Evolutionary conservation across 306 rosid genomes (phyloP).

Genomic region (Cucumis sativus): DNA sequence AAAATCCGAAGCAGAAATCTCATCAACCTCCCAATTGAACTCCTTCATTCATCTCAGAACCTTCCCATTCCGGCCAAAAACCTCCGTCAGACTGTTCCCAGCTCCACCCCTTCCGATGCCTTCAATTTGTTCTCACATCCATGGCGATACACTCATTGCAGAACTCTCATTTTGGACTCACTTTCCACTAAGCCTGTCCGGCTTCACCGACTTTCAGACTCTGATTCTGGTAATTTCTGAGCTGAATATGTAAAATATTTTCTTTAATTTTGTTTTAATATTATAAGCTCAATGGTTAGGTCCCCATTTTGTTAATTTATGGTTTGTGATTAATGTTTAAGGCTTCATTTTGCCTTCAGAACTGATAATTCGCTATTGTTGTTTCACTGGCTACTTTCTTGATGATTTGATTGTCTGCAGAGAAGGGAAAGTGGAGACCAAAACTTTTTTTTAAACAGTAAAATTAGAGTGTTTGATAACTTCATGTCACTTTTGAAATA

Average conservation of each 20-base stretch:
- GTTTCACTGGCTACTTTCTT: not conserved
- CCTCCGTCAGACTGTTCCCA: not conserved
- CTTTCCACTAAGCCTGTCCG: constrained; percentile 38
- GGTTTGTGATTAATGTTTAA: not conserved
- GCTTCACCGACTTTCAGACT: constrained; percentile 41
- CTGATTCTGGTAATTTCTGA: constrained; percentile 44
- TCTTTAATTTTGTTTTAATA: not conserved
- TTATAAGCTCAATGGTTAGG: not conserved
- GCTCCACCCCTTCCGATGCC: constrained; percentile 10
- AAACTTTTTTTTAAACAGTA: not conserved
- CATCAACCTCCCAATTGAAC: constrained; percentile 7
- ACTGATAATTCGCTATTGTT: not conserved
- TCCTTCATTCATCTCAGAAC: constrained; percentile 1
- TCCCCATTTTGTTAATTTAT: not conserved
- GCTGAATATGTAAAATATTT: not conserved
- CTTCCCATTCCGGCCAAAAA: not conserved
- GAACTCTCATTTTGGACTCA: constrained; percentile 51
- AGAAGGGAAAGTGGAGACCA: not conserved
- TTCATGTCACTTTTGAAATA: too few species aligned
- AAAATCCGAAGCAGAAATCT: constrained; percentile 23
- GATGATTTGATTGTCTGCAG: not conserved
- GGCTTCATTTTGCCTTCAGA: not conserved
- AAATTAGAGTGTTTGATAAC: not conserved
- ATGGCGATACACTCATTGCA: constrained; percentile 27
- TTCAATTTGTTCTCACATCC: constrained; percentile 8